A percentile compares a stretch with the other conserved stretches of the same genome.
These are phyloP conservation scores for Kazachstania sp. DNA, from an alignment of 1,139 yeast genomes.

Conservation along the genomic window DNA sequence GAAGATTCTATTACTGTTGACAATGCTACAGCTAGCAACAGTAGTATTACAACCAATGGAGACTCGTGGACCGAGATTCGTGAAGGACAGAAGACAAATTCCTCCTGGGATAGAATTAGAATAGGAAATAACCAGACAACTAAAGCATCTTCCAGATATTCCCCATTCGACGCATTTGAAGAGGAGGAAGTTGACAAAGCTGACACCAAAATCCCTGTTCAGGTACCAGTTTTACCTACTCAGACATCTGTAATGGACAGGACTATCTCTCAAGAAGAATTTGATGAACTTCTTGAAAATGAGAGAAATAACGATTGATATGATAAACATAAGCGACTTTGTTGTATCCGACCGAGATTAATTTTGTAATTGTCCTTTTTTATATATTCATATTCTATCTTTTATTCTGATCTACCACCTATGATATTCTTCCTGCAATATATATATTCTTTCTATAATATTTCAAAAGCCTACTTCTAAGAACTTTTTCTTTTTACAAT, in stretches of 20 bases:
- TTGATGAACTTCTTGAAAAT: slow-evolving; percentile 16
- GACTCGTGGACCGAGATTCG: slow-evolving; percentile 26
- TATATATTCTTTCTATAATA: neutral
- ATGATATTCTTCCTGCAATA: neutral
- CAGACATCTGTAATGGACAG: neutral
- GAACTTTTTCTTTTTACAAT: neutral
- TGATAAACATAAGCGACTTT: too few species aligned
- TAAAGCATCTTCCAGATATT: neutral
- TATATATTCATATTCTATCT: neutral
- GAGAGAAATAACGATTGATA: slow-evolving; percentile 12
- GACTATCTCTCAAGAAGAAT: slow-evolving; percentile 12
- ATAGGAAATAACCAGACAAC: neutral
- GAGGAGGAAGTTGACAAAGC: too few species aligned
- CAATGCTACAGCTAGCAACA: too few species aligned
- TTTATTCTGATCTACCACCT: neutral
- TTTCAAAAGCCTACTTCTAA: too few species aligned
- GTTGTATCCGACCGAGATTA: too few species aligned
- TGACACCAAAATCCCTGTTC: too few species aligned
- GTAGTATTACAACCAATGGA: neutral
- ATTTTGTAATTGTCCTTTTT: neutral
- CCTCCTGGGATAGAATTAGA: slow-evolving; percentile 26
- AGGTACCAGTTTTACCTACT: too few species aligned
- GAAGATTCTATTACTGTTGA: too few species aligned
- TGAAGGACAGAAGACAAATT: slow-evolving; percentile 10
- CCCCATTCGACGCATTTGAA: slow-evolving; percentile 2